Conservation (phyloP, 2,329 filamentous ascomycete genomes). For the Pseudogymnoascus sp. region DNA sequence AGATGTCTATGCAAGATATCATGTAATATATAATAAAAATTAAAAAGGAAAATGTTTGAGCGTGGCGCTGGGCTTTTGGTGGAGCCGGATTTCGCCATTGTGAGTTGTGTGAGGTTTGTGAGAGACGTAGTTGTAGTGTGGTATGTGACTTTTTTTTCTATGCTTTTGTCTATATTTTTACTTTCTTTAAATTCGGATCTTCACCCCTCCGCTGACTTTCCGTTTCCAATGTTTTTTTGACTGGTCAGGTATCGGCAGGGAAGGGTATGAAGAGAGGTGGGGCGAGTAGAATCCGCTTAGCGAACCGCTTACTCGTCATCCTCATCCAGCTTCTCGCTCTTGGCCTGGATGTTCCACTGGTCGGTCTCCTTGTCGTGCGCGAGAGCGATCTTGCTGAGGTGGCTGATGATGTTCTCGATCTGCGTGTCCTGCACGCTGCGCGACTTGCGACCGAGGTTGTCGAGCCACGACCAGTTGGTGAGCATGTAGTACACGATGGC, state of each 20-base stretch:
- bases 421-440: constrained; percentile 52
- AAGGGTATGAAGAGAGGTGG: not conserved
- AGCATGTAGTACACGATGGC: constrained; percentile 57
- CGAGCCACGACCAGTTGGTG: constrained; percentile 49
- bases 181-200: not conserved
- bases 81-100: not conserved
- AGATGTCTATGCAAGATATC: constrained; percentile 1
- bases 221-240: not conserved
- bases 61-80: not conserved
- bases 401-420: constrained; percentile 58
- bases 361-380: constrained; percentile 47
- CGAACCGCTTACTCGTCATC: constrained; percentile 35
- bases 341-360: constrained; percentile 36
- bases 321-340: constrained; percentile 34
- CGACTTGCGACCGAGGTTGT: constrained; percentile 55
- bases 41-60: not conserved
- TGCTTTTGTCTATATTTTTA: constrained; percentile 2
- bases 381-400: constrained; percentile 55
- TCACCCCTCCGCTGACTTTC: not conserved
- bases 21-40: not conserved
- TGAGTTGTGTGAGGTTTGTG: not conserved
- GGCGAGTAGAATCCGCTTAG: not conserved
- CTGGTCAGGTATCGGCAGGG: not conserved
- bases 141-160: constrained; percentile 1
- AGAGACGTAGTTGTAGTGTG: not conserved